Evolutionary conservation across 2,329 filamentous ascomycete genomes (phyloP), one percentile per base, ranked within the genome.

Genomic region (Sclerotinia minor): DNA sequence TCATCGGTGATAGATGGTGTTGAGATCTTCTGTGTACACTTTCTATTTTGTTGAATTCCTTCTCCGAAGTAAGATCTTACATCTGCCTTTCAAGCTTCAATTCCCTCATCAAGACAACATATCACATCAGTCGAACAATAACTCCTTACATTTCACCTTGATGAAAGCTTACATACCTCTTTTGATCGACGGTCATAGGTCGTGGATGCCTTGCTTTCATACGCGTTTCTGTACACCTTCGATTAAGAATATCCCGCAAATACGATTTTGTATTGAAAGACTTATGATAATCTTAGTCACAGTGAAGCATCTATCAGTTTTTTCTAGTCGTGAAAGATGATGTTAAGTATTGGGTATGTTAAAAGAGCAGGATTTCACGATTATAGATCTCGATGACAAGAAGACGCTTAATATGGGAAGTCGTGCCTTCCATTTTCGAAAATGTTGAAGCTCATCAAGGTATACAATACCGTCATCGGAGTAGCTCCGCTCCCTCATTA

Each of bases 271-370:
- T 19, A 5, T 11, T 24, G 41, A 19, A 60, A 38, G 1, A 26
- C 2, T 11, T 17, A 26, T 24, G 32, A 19, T 35, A n/a, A 29
- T 60, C 6, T 44, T 60, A 44, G 35, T 35, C 44, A 3, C 15
- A n/a, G 17, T 35, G 21, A 41, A 26, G 59, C 13, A 63, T 38
- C 47, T 63, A 21, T 63, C 59, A 63, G 8, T 63, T 63, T 61
- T 13, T 15, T 41, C 38, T 29, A 17, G 38, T 15, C 3, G 8
- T 38, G 15, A 21, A 50, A 38, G 45, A 50, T 61, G 45, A 26
- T 61, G 11, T 5, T 41, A 3, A 41, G 38, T 41, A 21, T 38
- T 17, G 1, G 13, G 38, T 41, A 44, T 15, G n/a, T 38, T 5
- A 15, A 13, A 38, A 9, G 32, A 35, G 53, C 29, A 55, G 7